Evolutionary conservation across 1,139 yeast species (phyloP).

Genomic region (Kodamaea sp.): DNA sequence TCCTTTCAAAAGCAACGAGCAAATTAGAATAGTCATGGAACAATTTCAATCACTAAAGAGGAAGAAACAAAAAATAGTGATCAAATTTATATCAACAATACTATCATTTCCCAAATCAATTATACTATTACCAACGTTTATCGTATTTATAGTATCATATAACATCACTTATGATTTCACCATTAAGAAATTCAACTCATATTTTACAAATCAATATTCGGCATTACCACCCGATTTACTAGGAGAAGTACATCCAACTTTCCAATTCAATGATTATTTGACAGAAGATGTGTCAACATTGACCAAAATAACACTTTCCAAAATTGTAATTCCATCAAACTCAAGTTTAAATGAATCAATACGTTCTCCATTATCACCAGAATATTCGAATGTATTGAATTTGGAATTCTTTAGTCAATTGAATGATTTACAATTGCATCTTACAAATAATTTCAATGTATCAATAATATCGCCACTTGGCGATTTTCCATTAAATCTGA

Average conservation of each 20-base stretch:
- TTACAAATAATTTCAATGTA: conserved; percentile 2
- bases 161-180: conserved; percentile 22
- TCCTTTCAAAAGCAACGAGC: too few species aligned
- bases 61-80: conserved; percentile 10
- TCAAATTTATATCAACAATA: conserved; percentile 12
- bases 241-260: neutral
- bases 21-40: neutral
- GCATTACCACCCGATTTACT: conserved; percentile 1
- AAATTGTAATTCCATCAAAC: neutral
- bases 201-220: conserved; percentile 9
- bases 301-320: conserved; percentile 6
- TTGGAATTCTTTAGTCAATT: conserved; percentile 15
- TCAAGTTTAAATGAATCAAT: too few species aligned
- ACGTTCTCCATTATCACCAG: neutral
- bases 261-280: neutral
- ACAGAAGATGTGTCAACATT: neutral
- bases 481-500: conserved; percentile 15
- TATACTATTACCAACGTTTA: conserved; percentile 21
- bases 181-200: conserved; percentile 17
- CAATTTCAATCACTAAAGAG: neutral
- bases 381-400: conserved; percentile 17
- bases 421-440: conserved; percentile 8
- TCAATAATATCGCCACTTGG: conserved; percentile 22
- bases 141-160: conserved; percentile 22
- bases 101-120: conserved; percentile 18